Conservation (phyloP, 768 basidiomycete genomes). For the Suillus subalutaceus region DNA sequence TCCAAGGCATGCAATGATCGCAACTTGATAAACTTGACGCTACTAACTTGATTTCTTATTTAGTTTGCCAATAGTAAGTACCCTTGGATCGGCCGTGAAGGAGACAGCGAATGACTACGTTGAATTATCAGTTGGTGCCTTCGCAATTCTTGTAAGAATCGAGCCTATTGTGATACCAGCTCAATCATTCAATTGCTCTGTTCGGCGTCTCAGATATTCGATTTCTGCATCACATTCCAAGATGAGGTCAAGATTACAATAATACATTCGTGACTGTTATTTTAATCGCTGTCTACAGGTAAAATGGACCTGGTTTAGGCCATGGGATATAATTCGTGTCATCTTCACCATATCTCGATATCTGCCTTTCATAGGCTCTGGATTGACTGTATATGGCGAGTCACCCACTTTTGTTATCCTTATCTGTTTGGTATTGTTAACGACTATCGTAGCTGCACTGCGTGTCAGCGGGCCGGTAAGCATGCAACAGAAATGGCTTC, state of each 20-base stretch:
- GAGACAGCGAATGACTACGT: background rate
- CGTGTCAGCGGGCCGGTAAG: conserved; percentile 8
- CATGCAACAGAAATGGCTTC: too few relatives aligned
- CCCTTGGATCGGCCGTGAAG: background rate
- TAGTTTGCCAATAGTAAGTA: conserved; percentile 22
- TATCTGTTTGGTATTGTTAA: background rate
- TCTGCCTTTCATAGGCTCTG: conserved; percentile 20
- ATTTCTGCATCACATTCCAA: conserved; percentile 15
- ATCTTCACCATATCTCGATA: conserved; percentile 25
- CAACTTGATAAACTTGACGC: background rate
- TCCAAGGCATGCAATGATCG: conserved; percentile 13
- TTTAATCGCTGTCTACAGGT: conserved; percentile 12
- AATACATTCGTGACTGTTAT: too few relatives aligned
- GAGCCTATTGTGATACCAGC: background rate
- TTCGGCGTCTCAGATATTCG: conserved; percentile 9
- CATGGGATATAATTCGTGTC: conserved; percentile 19
- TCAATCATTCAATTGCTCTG: background rate
- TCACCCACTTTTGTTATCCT: conserved; percentile 1
- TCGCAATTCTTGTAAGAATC: conserved; percentile 20
- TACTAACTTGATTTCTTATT: background rate
- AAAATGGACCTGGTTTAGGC: conserved; percentile 23
- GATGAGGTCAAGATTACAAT: conserved; percentile 8
- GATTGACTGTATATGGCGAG: conserved; percentile 20
- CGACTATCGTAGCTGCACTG: conserved; percentile 2
- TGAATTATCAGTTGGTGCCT: conserved; percentile 17